Base-by-base conservation (phyloP, 345 rosid species). In the Xanthoceras sorbifolium region DNA sequence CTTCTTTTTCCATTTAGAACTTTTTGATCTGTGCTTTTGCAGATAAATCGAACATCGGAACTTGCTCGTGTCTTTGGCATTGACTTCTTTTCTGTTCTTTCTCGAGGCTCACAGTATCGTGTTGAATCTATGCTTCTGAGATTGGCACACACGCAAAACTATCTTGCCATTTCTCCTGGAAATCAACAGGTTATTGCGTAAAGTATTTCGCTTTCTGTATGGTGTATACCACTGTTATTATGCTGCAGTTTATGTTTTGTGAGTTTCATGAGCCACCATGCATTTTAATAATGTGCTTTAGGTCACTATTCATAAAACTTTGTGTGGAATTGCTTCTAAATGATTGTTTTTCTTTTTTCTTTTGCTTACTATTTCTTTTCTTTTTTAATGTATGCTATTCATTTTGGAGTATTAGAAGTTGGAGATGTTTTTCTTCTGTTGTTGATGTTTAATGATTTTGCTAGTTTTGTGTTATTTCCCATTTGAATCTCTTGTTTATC, bases 41-140 rank as follows among this genome's bases (percentile, higher is more conserved):
- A 95, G 99, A 87, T 95, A 80, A 95, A 93, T 82, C 93, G 97
- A 77, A 95, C 99, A 23, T 93, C 99, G 40, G 97, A 95, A 85
- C 98, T 95, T 84, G 97, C 99, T 83, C 98, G 98, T 66, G 89
- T 95, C 73, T 95, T 93, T 77, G 99, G 99, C 74, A 95, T 95
- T 15, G 99, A 95, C 64, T 95, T 95, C 85, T 95, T 95, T 85
- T 95, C 99, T 72, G 99, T 95, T 84, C 97, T 93, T 50, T 95
- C 98, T 78, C 92, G 99, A 80, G 99, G 99, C 73, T 95, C 99
- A 17, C 98, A 95, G 60, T 95, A 89, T 75, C 97, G 99, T 73
- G 99, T 95, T 70, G 99, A 95, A 86, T 95, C 99, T 64, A 95
- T 95, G 99, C 77, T 95, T 83, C 85, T 95, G 72, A 89, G 99